Evolutionary conservation across 2,329 filamentous ascomycete species (phyloP).

Genomic region (Exophiala bonariae): DNA sequence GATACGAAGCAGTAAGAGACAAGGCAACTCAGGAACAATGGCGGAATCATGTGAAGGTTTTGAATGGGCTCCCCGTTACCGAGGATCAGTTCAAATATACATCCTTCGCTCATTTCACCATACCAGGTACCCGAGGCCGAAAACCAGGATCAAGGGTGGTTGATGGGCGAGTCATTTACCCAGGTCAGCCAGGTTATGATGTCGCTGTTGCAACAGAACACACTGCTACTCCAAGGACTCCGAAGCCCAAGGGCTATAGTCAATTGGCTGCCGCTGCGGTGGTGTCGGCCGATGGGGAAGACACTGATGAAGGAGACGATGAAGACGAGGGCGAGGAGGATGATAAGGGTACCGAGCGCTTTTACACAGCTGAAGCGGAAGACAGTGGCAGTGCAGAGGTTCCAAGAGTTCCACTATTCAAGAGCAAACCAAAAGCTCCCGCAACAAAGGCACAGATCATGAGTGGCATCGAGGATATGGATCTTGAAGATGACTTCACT

Average conservation of each 20-base stretch:
- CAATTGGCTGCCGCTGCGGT: constrained; percentile 24
- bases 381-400: background rate
- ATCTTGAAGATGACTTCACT: constrained; percentile 5
- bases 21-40: constrained; percentile 39
- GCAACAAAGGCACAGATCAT: constrained; percentile 33
- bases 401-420: background rate
- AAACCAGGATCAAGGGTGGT: constrained; percentile 25
- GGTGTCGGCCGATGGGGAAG: constrained; percentile 25
- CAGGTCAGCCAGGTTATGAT: constrained; percentile 19
- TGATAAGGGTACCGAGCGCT: constrained; percentile 18
- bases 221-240: constrained; percentile 7
- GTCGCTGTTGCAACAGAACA: constrained; percentile 1
- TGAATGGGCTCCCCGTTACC: constrained; percentile 37
- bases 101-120: background rate
- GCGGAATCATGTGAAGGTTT: constrained; percentile 46
- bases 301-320: constrained; percentile 7
- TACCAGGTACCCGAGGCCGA: constrained; percentile 15
- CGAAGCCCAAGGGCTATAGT: constrained; percentile 21
- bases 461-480: constrained; percentile 17
- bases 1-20: constrained; percentile 46
- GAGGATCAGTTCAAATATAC: constrained; percentile 8
- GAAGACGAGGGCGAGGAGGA: constrained; percentile 6
- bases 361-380: no score
- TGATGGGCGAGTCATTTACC: constrained; percentile 23
- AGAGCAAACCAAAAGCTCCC: constrained; percentile 21